These are phyloP conservation scores for Picocystis sp. DNA, from an alignment of 163 green algal genomes.

Conservation along the genomic window DNA sequence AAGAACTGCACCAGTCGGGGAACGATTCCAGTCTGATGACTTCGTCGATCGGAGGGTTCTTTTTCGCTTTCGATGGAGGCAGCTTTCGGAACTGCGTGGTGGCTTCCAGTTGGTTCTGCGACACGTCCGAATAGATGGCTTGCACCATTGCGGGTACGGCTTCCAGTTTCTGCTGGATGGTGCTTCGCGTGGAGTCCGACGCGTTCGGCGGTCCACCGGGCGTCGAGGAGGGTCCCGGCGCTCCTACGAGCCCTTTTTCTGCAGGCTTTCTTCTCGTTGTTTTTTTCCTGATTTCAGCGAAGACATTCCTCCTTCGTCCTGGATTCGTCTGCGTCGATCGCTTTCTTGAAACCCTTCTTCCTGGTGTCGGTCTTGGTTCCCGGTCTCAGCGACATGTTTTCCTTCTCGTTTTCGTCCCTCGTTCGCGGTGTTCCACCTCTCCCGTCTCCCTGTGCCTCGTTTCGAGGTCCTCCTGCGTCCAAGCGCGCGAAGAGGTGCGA, in stretches of 20 bases:
- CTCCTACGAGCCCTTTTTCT: constrained; percentile 71
- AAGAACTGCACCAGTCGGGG: constrained; percentile 94
- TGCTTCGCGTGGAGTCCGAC: constrained; percentile 19
- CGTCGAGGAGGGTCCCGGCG: not conserved
- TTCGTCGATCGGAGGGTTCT: constrained; percentile 94
- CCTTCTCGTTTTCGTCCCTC: no score
- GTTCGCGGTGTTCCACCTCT: not conserved
- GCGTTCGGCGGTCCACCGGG: constrained; percentile 9
- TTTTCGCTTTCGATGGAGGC: constrained; percentile 90
- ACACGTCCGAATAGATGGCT: constrained; percentile 59
- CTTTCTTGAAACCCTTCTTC: constrained; percentile 70
- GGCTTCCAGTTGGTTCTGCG: constrained; percentile 76
- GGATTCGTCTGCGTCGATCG: constrained; percentile 76
- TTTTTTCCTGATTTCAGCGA: constrained; percentile 90
- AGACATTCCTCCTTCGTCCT: constrained; percentile 89
- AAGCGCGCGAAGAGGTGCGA: not conserved
- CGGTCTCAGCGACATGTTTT: constrained; percentile 4
- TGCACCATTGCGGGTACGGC: constrained; percentile 77
- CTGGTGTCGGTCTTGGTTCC: constrained; percentile 9
- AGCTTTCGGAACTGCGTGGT: constrained; percentile 96
- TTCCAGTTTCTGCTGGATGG: constrained; percentile 61
- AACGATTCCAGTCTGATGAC: constrained; percentile 89
- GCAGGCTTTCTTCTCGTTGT: constrained; percentile 89
- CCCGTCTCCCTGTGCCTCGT: not conserved
- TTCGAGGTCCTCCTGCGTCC: not conserved